Percentiles rank a stretch among this genome's conserved stretches.
phyloP scores from a whole-genome alignment of 2,329 filamentous ascomycete species.

The Colletotrichum sp. region DNA sequence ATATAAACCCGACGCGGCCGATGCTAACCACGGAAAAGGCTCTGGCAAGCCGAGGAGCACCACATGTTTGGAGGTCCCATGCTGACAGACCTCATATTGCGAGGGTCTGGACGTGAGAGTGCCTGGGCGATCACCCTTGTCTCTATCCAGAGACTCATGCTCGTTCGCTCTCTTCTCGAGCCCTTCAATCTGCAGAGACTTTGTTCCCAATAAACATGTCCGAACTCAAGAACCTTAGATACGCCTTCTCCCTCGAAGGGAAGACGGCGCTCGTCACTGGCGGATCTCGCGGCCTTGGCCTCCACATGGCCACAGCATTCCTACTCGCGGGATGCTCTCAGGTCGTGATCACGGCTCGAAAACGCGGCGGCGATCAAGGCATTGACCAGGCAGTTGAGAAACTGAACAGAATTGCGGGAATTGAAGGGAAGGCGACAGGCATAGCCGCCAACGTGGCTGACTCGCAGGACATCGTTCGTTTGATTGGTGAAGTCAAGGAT shows the following conservation, averaged over 20 bases:
- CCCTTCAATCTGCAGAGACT: background rate
- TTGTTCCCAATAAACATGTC: constrained; percentile 28
- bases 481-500: constrained; percentile 60
- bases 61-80: background rate
- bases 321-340: constrained; percentile 73
- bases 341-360: constrained; percentile 77
- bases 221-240: constrained; percentile 30
- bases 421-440: constrained; percentile 64
- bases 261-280: constrained; percentile 54
- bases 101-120: background rate
- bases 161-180: background rate
- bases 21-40: background rate
- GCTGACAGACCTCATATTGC: background rate
- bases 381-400: constrained; percentile 66
- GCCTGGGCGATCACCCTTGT: background rate
- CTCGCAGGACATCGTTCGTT: constrained; percentile 63
- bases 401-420: constrained; percentile 66
- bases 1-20: background rate
- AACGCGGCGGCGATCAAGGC: constrained; percentile 61
- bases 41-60: background rate
- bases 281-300: constrained; percentile 55
- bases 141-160: background rate
- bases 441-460: constrained; percentile 71
- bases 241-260: constrained; percentile 35
- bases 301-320: constrained; percentile 70